Evolutionary conservation across 1,139 yeast species (phyloP).

Genomic region (Candida frijolesensis): DNA sequence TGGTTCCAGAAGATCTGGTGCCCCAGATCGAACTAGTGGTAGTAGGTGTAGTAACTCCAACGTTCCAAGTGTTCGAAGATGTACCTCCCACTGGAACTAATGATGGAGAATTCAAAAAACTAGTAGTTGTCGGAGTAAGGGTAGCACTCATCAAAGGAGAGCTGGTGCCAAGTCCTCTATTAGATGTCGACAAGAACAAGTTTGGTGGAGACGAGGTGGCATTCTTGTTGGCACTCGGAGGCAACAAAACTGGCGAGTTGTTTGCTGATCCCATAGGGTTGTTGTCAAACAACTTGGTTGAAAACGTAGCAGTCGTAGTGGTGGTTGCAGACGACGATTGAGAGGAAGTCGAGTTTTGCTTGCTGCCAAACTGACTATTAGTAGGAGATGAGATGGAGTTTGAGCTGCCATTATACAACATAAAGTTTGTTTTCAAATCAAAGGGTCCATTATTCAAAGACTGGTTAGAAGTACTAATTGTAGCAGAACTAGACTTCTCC

Average conservation of each 20-base stretch:
- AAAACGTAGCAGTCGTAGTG: slow-evolving; percentile 18
- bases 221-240: slow-evolving; percentile 12
- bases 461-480: slow-evolving; percentile 8
- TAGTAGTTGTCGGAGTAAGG: slow-evolving; percentile 14
- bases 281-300: slow-evolving; percentile 21
- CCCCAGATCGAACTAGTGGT: slow-evolving; percentile 15
- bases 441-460: slow-evolving; percentile 3
- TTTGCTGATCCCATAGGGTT: slow-evolving; percentile 14
- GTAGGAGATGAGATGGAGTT: slow-evolving; percentile 27
- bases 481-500: slow-evolving; percentile 5
- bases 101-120: slow-evolving; percentile 22
- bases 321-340: slow-evolving; percentile 16
- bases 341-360: slow-evolving; percentile 14
- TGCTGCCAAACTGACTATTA: slow-evolving; percentile 8
- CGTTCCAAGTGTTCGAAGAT: slow-evolving; percentile 10
- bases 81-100: slow-evolving; percentile 15
- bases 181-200: slow-evolving; percentile 22
- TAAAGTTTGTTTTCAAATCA: slow-evolving; percentile 17
- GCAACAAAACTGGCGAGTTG: slow-evolving; percentile 23
- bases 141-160: slow-evolving; percentile 15
- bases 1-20: slow-evolving; percentile 10
- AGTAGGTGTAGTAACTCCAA: slow-evolving; percentile 8
- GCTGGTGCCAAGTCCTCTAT: slow-evolving; percentile 6
- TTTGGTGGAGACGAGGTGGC: slow-evolving; percentile 28
- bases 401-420: slow-evolving; percentile 24